Conservation (phyloP, 495 filamentous ascomycete species). For the Pyrenula massariospora region DNA sequence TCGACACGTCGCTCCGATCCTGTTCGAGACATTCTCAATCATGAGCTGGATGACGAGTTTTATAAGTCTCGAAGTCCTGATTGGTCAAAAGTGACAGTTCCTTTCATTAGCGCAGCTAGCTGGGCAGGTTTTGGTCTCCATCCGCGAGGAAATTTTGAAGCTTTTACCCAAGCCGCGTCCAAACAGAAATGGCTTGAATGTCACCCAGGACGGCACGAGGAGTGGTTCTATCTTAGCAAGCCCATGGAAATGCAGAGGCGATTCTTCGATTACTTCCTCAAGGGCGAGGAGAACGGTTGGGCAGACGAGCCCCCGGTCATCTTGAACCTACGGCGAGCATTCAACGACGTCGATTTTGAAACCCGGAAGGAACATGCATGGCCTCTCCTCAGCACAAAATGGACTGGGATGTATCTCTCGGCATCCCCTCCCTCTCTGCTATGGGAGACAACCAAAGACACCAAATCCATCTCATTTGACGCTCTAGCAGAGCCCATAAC, state of each 20-base stretch:
- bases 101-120: too few relatives aligned
- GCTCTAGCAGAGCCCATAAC: too few relatives aligned
- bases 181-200: constrained; percentile 2
- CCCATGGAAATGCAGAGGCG: constrained; percentile 1
- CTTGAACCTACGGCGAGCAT: neutral
- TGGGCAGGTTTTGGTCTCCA: constrained; percentile 4
- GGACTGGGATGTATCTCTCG: neutral
- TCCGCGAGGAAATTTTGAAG: constrained; percentile 3
- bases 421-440: too few relatives aligned
- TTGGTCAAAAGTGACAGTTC: too few relatives aligned
- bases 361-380: neutral
- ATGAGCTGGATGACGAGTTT: too few relatives aligned
- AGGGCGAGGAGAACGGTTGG: constrained; percentile 3
- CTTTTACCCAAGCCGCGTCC: constrained; percentile 3
- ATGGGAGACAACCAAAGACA: too few relatives aligned
- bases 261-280: constrained; percentile 3
- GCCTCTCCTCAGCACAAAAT: neutral
- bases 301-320: constrained; percentile 1
- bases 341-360: too few relatives aligned
- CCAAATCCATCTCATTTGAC: too few relatives aligned
- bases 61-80: too few relatives aligned
- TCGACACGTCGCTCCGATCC: too few relatives aligned
- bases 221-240: constrained; percentile 3
- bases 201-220: constrained; percentile 1
- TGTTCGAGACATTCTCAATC: too few relatives aligned